A percentile compares a stretch with the other conserved stretches of the same genome.
Conservation (phyloP, 345 rosid genomes). For the Sisymbrium irio region DNA sequence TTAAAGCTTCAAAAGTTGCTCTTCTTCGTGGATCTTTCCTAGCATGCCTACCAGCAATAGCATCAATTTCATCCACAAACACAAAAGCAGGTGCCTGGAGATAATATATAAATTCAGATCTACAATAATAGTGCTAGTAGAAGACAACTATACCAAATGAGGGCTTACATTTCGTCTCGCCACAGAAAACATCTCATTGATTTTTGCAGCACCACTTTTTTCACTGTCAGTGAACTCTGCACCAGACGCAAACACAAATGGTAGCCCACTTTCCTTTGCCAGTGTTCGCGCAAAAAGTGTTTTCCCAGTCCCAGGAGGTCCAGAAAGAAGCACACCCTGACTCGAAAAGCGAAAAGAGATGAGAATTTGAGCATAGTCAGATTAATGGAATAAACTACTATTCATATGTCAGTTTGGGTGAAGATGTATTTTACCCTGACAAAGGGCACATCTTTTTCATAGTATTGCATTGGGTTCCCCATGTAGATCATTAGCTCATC, state of each 20-base stretch:
- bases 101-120: slow-evolving; percentile 11
- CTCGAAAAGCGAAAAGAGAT: slow-evolving; percentile 18
- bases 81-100: slow-evolving; percentile 92
- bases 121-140: not conserved
- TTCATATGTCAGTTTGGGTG: slow-evolving; percentile 12
- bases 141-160: slow-evolving; percentile 11
- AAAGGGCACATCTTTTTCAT: slow-evolving; percentile 76
- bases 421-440: slow-evolving; percentile 67
- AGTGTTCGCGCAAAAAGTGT: slow-evolving; percentile 96
- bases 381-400: not conserved
- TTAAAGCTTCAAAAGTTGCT: slow-evolving; percentile 85
- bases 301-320: slow-evolving; percentile 99
- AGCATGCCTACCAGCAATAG: slow-evolving; percentile 94
- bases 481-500: slow-evolving; percentile 95
- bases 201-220: slow-evolving; percentile 85
- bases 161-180: slow-evolving; percentile 88
- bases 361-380: slow-evolving; percentile 5
- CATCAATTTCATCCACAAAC: slow-evolving; percentile 97
- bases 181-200: slow-evolving; percentile 85
- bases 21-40: slow-evolving; percentile 84
- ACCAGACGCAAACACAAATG: slow-evolving; percentile 95
- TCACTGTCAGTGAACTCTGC: slow-evolving; percentile 95
- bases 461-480: slow-evolving; percentile 93
- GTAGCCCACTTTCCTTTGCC: slow-evolving; percentile 91
- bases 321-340: slow-evolving; percentile 95